phyloP scores from a whole-genome alignment of 2,329 filamentous ascomycete genomes.

The Sarocladiaceae sp. region DNA sequence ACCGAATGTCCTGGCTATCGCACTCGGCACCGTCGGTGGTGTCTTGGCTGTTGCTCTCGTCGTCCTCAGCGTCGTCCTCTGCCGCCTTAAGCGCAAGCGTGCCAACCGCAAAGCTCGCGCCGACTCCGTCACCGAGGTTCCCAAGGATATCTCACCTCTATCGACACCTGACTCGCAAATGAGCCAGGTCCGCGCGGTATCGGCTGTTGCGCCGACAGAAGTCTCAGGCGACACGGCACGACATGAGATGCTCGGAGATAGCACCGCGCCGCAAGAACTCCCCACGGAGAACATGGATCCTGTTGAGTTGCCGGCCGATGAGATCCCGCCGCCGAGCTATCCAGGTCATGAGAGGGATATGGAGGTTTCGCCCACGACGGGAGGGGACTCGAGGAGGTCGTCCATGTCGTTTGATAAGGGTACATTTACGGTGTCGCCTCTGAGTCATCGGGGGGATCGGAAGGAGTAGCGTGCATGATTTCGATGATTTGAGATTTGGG shows the following conservation, averaged over 20 bases:
- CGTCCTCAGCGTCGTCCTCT: neutral
- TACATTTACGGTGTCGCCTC: conserved; percentile 5
- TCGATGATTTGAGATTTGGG: too few relatives aligned
- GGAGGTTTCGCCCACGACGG: conserved; percentile 1
- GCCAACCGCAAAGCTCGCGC: neutral
- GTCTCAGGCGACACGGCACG: neutral
- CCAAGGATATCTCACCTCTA: neutral
- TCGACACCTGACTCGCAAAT: conserved; percentile 2
- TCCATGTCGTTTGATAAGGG: conserved; percentile 4
- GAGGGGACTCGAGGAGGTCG: conserved; percentile 1
- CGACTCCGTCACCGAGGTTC: neutral
- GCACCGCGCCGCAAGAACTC: conserved; percentile 1
- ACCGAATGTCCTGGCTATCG: neutral
- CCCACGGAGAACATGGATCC: conserved; percentile 5
- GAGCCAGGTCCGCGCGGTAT: neutral
- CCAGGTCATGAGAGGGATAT: neutral
- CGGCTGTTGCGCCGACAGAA: neutral
- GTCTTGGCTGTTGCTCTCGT: neutral
- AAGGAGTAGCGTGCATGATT: conserved; percentile 6
- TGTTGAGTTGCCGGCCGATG: conserved; percentile 3
- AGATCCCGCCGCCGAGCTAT: conserved; percentile 6
- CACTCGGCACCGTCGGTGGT: neutral
- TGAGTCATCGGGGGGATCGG: neutral
- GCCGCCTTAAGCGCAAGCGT: neutral
- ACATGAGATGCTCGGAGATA: conserved; percentile 3